Percentiles rank a stretch among this genome's conserved stretches.
phyloP scores from a whole-genome alignment of 2,329 filamentous ascomycete species.

The Fusarium pseudoanthophilum region DNA sequence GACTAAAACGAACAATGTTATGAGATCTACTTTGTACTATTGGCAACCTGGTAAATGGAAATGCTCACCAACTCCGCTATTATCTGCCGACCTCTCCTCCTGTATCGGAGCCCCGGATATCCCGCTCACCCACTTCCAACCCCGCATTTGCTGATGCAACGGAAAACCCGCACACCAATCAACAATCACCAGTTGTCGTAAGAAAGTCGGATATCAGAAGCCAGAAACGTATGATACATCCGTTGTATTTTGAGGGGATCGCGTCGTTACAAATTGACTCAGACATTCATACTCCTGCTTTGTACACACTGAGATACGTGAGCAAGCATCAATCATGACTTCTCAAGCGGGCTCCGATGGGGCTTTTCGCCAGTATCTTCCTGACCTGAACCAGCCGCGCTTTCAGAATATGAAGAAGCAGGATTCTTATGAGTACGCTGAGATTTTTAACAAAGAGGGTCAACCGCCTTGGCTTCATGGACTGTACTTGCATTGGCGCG shows the following conservation, averaged over 20 bases:
- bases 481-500: slow-evolving; percentile 68
- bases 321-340: not conserved
- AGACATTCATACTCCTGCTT: not conserved
- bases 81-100: not conserved
- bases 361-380: slow-evolving; percentile 16
- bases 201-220: not conserved
- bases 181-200: not conserved
- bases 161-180: not conserved
- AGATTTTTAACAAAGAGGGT: slow-evolving; percentile 66
- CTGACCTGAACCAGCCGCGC: not conserved
- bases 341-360: not conserved
- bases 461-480: slow-evolving; percentile 74
- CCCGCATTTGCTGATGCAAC: not conserved
- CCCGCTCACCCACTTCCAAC: not conserved
- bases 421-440: slow-evolving; percentile 70
- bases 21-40: too few relatives aligned
- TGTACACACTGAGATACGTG: too few relatives aligned
- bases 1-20: too few relatives aligned
- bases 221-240: slow-evolving; percentile 6
- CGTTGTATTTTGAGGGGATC: not conserved
- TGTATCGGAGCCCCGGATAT: slow-evolving; percentile 19
- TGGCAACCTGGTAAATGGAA: not conserved
- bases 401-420: slow-evolving; percentile 63
- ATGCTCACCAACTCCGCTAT: not conserved
- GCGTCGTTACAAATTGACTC: not conserved